Percentiles rank a stretch among this genome's conserved stretches.
phyloP scores from a whole-genome alignment of 2,329 filamentous ascomycete genomes.

The Claviceps fusiformis region DNA sequence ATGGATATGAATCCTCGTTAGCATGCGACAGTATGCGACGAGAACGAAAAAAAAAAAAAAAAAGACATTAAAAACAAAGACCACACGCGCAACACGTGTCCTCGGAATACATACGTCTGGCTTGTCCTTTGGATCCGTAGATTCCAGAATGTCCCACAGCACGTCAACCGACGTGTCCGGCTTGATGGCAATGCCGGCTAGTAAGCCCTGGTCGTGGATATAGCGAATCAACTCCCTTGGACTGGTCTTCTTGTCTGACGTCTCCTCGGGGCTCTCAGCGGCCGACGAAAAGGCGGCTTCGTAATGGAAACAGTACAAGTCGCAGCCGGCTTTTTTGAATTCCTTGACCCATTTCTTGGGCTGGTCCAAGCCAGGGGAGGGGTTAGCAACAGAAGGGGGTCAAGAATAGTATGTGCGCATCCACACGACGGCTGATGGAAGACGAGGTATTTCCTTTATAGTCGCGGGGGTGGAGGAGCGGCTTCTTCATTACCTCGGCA shows the following conservation, averaged over 20 bases:
- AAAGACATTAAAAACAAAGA: neutral
- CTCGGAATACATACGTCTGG: conserved; percentile 60
- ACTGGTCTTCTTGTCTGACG: conserved; percentile 57
- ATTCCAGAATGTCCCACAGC: conserved; percentile 78
- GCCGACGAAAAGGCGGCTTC: conserved; percentile 86
- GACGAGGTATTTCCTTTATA: neutral
- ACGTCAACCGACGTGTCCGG: conserved; percentile 84
- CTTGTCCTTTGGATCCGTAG: conserved; percentile 54
- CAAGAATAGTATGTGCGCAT: no score
- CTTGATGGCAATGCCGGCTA: conserved; percentile 92
- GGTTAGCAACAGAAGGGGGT: neutral
- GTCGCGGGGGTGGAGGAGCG: neutral
- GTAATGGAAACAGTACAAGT: conserved; percentile 99
- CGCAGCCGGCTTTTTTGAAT: conserved; percentile 85
- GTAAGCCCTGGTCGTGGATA: conserved; percentile 77
- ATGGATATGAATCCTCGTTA: neutral
- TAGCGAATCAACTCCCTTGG: conserved; percentile 78
- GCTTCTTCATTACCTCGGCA: conserved; percentile 53
- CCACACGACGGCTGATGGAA: no score
- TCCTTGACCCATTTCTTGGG: conserved; percentile 97
- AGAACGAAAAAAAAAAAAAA: neutral
- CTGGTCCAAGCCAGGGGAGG: conserved; percentile 32
- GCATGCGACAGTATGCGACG: no score
- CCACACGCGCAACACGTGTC: neutral
- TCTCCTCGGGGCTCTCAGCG: conserved; percentile 62